Evolutionary conservation across 495 filamentous ascomycete genomes (phyloP), one percentile per base, ranked within the genome.

Genomic region (Haplographium delicatum): DNA sequence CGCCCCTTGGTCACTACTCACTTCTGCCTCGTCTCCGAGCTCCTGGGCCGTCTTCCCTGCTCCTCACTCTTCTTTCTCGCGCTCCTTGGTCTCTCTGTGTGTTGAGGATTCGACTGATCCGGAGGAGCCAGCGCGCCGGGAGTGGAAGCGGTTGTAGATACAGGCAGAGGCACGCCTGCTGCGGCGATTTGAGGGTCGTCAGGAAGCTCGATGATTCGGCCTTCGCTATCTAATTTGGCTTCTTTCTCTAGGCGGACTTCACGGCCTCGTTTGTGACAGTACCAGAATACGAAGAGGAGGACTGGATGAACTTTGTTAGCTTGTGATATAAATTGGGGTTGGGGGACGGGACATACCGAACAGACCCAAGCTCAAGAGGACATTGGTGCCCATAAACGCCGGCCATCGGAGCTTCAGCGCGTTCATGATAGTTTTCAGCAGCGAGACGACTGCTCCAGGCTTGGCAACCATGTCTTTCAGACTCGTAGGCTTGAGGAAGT

Each of bases 211-310:
- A 48, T 43, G 22, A 55, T 47, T 3, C 60, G 53, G 24, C 57
- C 57, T 13, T 61, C 48, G 44, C 50, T 40, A 34, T 56, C 37
- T n/a, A 58, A 40, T 38, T 31, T 50, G 20, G 40, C 53, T 34
- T 56, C 60, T 9, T 31, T 33, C 27, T 88, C 88, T 1, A 96
- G 73, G 28, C 93, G 74, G 11, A 81, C 81, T 68, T 98, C 93
- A 13, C 80, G 79, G 28, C 93, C 93, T 11, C 93, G 81, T 65
- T 96, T 96, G 64, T 96, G 86, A 66, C 88, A 96, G 65, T 98
- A 98, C 91, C 91, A 98, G 51, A 97, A 79, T 42, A 91, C 86
- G 62, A 91, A 88, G 25, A 98, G 68, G 10, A 98, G 72, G 51
- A 96, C 86, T 90, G 54, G 15, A 30, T 19, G 38, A 11, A n/a